Evolutionary conservation across 345 rosid genomes (phyloP).

Genomic region (Toxicodendron radicans): DNA sequence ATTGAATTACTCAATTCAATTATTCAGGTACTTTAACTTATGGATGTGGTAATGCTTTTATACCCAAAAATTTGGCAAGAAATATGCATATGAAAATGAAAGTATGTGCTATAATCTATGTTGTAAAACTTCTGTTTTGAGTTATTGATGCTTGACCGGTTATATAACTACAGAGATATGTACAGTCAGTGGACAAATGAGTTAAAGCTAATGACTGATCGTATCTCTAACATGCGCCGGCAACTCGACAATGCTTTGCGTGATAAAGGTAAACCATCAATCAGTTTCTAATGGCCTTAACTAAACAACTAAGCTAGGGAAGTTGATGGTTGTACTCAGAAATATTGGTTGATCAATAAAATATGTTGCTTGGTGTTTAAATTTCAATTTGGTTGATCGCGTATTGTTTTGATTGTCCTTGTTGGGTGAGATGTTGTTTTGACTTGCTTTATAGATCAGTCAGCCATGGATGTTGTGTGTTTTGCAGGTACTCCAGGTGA

Average conservation of each 20-base stretch:
- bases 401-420: not conserved
- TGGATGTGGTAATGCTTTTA: not conserved
- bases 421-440: not conserved
- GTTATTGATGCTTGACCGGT: not conserved
- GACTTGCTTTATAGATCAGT: not conserved
- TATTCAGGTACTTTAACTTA: not conserved
- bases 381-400: not conserved
- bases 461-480: not conserved
- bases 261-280: conserved; percentile 39
- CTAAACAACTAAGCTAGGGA: not conserved
- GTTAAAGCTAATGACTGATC: conserved; percentile 45
- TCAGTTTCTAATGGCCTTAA: not conserved
- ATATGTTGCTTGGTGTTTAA: not conserved
- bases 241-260: conserved; percentile 40
- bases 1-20: conserved; percentile 6
- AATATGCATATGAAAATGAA: not conserved
- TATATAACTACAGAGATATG: conserved; percentile 31
- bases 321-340: not conserved
- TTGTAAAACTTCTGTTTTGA: not conserved
- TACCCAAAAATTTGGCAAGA: not conserved
- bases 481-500: conserved; percentile 56
- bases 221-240: conserved; percentile 41
- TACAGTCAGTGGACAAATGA: conserved; percentile 47
- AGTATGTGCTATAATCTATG: not conserved
- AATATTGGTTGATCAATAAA: no score